Evolutionary conservation across 1,139 yeast species (phyloP).

Genomic region (Yamadazyma buinensis): DNA sequence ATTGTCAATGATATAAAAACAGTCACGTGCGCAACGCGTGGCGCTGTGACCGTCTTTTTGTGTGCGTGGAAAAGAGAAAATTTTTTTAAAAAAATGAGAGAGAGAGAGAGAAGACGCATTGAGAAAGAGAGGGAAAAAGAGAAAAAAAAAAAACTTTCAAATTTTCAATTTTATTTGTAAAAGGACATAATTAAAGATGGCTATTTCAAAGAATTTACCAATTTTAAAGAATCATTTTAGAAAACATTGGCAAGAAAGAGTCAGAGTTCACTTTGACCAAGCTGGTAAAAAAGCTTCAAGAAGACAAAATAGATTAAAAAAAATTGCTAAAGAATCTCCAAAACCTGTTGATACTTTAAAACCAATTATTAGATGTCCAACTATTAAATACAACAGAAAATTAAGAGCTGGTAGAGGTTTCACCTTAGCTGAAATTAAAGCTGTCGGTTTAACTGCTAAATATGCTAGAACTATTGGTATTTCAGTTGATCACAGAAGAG

Average conservation of each 20-base stretch:
- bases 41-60: too few species aligned
- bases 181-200: conserved; percentile 51
- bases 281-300: conserved; percentile 98
- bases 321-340: conserved; percentile 96
- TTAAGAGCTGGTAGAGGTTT: conserved; percentile 99
- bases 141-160: too few species aligned
- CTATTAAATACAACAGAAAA: conserved; percentile 98
- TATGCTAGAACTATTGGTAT: conserved; percentile 98
- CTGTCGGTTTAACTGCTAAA: conserved; percentile 92
- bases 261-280: conserved; percentile 98
- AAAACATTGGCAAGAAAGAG: conserved; percentile 99
- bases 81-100: too few species aligned
- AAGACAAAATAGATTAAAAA: conserved; percentile 90
- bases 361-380: conserved; percentile 98
- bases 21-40: too few species aligned
- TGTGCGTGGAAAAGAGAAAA: too few species aligned
- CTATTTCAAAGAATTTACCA: conserved; percentile 97
- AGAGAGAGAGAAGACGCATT: too few species aligned
- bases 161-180: too few species aligned
- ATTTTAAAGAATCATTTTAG: conserved; percentile 95
- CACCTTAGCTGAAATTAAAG: conserved; percentile 97
- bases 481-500: conserved; percentile 99
- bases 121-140: too few species aligned
- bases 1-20: too few species aligned
- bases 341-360: conserved; percentile 94